These are phyloP conservation scores for Flaveria floridana DNA, from an alignment of 140 eudicot species.

Conservation along the genomic window DNA sequence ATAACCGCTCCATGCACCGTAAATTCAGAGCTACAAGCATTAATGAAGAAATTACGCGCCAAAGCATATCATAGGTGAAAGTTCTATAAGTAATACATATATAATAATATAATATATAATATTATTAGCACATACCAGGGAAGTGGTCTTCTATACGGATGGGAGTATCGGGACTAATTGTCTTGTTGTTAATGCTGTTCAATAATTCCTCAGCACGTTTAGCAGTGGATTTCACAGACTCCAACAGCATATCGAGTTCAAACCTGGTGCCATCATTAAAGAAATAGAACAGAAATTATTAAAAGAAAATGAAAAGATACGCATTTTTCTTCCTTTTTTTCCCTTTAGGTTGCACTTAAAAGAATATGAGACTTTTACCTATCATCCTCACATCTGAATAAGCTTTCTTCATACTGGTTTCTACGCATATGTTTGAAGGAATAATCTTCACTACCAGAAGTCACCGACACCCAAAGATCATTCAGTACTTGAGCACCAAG, in stretches of 20 bases:
- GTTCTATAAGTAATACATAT: not conserved
- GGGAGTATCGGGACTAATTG: conserved; percentile 52
- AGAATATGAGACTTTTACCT: conserved; percentile 47
- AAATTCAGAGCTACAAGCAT: conserved; percentile 59
- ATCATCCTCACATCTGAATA: conserved; percentile 98
- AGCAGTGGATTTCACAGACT: conserved; percentile 84
- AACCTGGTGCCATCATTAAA: conserved; percentile 44
- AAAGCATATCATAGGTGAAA: not conserved
- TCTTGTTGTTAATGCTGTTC: conserved; percentile 55
- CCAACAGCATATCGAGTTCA: conserved; percentile 97
- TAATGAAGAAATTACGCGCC: conserved; percentile 8
- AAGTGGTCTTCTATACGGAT: conserved; percentile 76
- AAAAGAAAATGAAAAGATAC: not conserved
- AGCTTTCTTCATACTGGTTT: conserved; percentile 97
- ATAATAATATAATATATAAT: not conserved
- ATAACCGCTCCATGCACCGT: conserved; percentile 93
- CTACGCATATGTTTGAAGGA: conserved; percentile 98
- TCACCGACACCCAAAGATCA: conserved; percentile 97
- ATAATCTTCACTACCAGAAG: conserved; percentile 99
- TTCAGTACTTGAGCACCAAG: conserved; percentile 89
- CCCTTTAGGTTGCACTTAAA: not conserved
- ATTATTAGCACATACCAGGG: conserved; percentile 48
- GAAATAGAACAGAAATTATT: not conserved
- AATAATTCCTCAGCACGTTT: conserved; percentile 77
- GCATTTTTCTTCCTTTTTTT: conserved; percentile 12